Evolutionary conservation across 768 basidiomycete genomes (phyloP).

Genomic region (Auriscalpium microsporum): DNA sequence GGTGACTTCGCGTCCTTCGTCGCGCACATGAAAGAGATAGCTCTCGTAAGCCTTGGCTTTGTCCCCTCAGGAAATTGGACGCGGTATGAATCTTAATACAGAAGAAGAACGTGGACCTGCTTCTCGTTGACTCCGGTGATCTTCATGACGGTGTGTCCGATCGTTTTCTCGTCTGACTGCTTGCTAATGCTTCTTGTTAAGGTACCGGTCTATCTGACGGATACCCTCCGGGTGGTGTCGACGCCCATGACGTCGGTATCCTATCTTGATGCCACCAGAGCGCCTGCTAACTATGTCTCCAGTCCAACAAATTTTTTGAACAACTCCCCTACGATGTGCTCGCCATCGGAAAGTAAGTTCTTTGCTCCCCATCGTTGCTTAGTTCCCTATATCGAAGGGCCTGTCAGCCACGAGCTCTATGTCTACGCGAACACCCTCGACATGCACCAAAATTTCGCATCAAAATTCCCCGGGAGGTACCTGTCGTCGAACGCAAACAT

Average conservation of each 20-base stretch:
- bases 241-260: slow-evolving; percentile 55
- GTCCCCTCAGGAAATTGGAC: slow-evolving; percentile 5
- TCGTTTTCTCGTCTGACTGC: no score
- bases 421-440: slow-evolving; percentile 57
- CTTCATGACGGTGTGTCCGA: slow-evolving; percentile 49
- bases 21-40: slow-evolving; percentile 69
- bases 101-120: slow-evolving; percentile 70
- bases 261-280: no score
- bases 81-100: slow-evolving; percentile 13
- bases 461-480: slow-evolving; percentile 61
- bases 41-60: slow-evolving; percentile 31
- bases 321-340: slow-evolving; percentile 78
- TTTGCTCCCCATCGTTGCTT: not conserved
- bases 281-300: not conserved
- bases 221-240: slow-evolving; percentile 57
- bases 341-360: slow-evolving; percentile 66
- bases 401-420: slow-evolving; percentile 69
- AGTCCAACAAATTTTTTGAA: slow-evolving; percentile 71
- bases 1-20: slow-evolving; percentile 88
- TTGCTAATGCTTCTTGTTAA: slow-evolving; percentile 12
- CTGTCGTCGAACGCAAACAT: slow-evolving; percentile 84
- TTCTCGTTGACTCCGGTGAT: slow-evolving; percentile 76
- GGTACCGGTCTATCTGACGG: slow-evolving; percentile 77
- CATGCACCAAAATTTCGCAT: slow-evolving; percentile 65
- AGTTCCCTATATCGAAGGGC: not conserved